These are phyloP conservation scores for Orychophragmus violaceus DNA, from an alignment of 345 rosid genomes.

Conservation along the genomic window DNA sequence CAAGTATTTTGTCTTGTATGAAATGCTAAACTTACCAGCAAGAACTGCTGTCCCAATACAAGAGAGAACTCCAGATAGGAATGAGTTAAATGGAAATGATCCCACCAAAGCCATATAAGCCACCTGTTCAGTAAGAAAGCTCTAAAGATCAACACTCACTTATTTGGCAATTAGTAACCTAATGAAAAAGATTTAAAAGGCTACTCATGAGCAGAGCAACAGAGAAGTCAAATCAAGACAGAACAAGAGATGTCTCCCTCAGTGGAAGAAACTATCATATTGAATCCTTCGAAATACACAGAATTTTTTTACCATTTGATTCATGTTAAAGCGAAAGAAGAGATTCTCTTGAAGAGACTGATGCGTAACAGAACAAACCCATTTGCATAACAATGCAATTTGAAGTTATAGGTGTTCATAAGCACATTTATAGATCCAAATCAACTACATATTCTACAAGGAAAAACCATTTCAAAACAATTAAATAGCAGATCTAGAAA, in stretches of 20 bases:
- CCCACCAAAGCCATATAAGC: constrained; percentile 95
- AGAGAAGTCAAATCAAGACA: background rate
- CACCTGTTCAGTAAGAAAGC: constrained; percentile 39
- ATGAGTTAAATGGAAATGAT: constrained; percentile 96
- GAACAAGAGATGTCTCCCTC: background rate
- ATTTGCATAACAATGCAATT: background rate
- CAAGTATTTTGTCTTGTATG: background rate
- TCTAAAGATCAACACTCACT: background rate
- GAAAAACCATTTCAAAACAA: background rate
- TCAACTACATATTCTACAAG: background rate
- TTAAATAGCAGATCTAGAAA: constrained; percentile 15
- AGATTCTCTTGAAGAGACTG: no score
- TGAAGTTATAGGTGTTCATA: background rate
- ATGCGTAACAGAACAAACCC: background rate
- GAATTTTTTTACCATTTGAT: background rate
- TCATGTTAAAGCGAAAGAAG: background rate
- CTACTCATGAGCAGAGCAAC: background rate
- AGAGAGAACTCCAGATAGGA: constrained; percentile 95
- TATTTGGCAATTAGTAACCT: background rate
- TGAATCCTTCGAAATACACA: background rate
- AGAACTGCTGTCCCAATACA: constrained; percentile 95
- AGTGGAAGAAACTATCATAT: background rate
- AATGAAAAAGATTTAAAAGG: background rate
- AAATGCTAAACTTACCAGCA: constrained; percentile 57
- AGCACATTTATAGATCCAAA: background rate